Base-by-base conservation (phyloP, 257 asterid species). In the Nicotiana paniculata region DNA sequence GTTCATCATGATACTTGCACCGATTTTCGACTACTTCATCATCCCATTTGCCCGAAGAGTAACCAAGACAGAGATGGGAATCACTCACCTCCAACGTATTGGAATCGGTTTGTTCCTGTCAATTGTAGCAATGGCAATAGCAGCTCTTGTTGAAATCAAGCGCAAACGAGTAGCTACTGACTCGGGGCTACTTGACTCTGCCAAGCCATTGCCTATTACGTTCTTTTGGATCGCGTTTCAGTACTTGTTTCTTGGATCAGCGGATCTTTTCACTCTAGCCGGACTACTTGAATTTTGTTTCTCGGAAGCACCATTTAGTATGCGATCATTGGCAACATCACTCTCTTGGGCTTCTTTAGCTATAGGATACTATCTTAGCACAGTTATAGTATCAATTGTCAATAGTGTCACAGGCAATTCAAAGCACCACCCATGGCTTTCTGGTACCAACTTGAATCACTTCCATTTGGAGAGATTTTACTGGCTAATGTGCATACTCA, bases 241-340 rank as follows among this genome's bases (percentile, higher is more conserved):
- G 80, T 95, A 92, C 82, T 64, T 93, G 68, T 93, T 91, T 59
- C 92, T 95, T 1, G 99, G 99, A 26, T 95, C 99, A 4, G 99
- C 99, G 2, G 97, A 95, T 78, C 93, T 95, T 13, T 95, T 95
- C 88, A 91, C 96, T 21, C 77, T 95, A 24, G 99, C 99, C 1
- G 99, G 99, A 2, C 32, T 95, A 6, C 74, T 95, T 82, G 99
- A 95, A 85, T 95, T 95, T 66, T 95, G 93, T 94, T 95, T 95
- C 94, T 92, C 98, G 1, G 98, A 95, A 28, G 97, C 97, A 9
- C 97, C 99, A 0, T 28, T 79, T 26, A 89, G 90, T 66, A 95
- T 93, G 99, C 90, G 97, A 78, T 95, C 99, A 4, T 55, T 95
- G 84, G 99, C 98, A 0, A 95, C 99, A 0, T 85, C 99, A 1